Percentiles rank a stretch among this genome's conserved stretches.
Evolutionary conservation across 176 grass and related monocot species (phyloP).

Genomic region (Leersia perrieri): DNA sequence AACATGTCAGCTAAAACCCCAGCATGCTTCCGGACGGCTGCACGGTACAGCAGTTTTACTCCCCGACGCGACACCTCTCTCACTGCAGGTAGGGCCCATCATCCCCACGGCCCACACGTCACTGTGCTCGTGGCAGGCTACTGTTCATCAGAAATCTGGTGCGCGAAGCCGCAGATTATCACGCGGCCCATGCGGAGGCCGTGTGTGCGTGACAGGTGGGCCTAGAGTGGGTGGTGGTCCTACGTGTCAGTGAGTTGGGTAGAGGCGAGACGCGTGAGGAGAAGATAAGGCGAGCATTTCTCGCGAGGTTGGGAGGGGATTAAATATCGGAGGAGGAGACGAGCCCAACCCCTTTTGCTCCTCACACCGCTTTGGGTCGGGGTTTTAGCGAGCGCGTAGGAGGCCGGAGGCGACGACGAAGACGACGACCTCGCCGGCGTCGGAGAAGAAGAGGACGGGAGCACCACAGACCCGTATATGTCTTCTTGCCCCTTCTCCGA

Average conservation of each 20-base stretch:
- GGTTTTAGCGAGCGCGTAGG: constrained; percentile 63
- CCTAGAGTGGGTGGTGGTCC: accelerated
- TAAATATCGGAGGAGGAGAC: constrained; percentile 51
- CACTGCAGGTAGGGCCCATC: not conserved
- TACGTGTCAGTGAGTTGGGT: accelerated
- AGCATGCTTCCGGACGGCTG: not conserved
- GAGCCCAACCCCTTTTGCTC: constrained; percentile 32
- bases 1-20: not conserved
- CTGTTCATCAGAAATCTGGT: not conserved
- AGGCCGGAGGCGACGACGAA: constrained; percentile 50
- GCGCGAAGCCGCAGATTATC: not conserved
- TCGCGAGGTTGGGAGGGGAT: constrained; percentile 11
- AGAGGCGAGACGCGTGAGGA: accelerated
- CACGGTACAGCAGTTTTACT: not conserved
- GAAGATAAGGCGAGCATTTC: not conserved
- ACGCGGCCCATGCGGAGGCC: accelerated
- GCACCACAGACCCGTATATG: constrained; percentile 56
- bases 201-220: not conserved
- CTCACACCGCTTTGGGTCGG: constrained; percentile 54
- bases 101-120: accelerated
- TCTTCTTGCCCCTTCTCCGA: constrained; percentile 71
- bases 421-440: constrained; percentile 33
- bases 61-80: accelerated
- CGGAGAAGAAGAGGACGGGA: constrained; percentile 19
- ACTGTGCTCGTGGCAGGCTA: accelerated